Evolutionary conservation across 2,329 filamentous ascomycete genomes (phyloP).

Genomic region (Alternaria angustiovoidea): DNA sequence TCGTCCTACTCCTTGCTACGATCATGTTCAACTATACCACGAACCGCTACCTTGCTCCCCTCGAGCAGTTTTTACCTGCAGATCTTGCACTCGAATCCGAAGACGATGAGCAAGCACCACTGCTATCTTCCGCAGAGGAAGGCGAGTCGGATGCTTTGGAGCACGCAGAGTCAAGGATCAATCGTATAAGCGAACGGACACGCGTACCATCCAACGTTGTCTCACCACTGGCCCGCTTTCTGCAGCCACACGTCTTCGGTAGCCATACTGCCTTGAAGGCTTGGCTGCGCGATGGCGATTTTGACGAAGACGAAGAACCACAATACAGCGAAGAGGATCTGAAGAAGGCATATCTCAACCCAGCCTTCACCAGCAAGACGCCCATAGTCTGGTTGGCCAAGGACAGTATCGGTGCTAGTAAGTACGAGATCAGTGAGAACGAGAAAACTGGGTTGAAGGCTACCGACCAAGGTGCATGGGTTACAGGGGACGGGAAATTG

Average conservation of each 20-base stretch:
- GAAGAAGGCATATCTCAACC: constrained; percentile 47
- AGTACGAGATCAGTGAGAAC: constrained; percentile 42
- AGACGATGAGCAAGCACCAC: constrained; percentile 39
- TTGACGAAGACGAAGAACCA: constrained; percentile 42
- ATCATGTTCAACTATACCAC: constrained; percentile 45
- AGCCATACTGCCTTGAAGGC: constrained; percentile 45
- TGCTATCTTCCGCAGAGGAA: constrained; percentile 44
- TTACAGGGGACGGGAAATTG: constrained; percentile 41
- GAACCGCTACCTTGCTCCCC: constrained; percentile 46
- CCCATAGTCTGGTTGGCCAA: constrained; percentile 46
- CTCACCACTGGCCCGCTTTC: constrained; percentile 44
- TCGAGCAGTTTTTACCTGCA: constrained; percentile 47
- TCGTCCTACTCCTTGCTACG: constrained; percentile 42
- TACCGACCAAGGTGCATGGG: constrained; percentile 47
- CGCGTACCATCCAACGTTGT: constrained; percentile 35
- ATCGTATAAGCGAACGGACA: constrained; percentile 36
- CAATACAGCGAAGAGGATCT: constrained; percentile 45
- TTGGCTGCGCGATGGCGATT: constrained; percentile 44
- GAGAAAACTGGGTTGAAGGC: constrained; percentile 37
- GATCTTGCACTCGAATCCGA: constrained; percentile 38
- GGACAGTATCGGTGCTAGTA: constrained; percentile 44
- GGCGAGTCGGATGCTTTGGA: constrained; percentile 33
- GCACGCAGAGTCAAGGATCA: constrained; percentile 32
- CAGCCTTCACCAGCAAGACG: constrained; percentile 44
- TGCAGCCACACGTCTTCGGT: constrained; percentile 48